Percentiles rank a stretch among this genome's conserved stretches.
Evolutionary conservation across 129 eudicot genomes (phyloP).

Genomic region (Chrysanthemum seticuspe): DNA sequence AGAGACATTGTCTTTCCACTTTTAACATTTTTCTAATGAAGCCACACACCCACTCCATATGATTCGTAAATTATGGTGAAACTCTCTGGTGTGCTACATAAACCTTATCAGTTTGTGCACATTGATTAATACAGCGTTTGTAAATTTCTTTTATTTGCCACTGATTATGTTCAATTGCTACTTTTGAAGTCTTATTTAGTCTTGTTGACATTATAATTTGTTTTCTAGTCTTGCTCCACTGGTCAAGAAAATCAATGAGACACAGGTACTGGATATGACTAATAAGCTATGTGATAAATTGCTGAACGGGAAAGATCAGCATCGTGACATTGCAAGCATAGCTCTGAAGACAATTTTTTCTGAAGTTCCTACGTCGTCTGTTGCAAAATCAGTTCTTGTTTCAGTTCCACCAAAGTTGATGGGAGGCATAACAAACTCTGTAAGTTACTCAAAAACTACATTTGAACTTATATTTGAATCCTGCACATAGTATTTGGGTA

Average conservation of each 20-base stretch:
- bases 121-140: not conserved
- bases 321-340: slow-evolving; percentile 95
- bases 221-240: slow-evolving; percentile 80
- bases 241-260: slow-evolving; percentile 81
- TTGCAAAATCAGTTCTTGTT: slow-evolving; percentile 72
- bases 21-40: too few species aligned
- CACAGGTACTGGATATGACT: slow-evolving; percentile 81
- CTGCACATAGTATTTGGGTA: not conserved
- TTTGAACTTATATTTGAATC: slow-evolving; percentile 11
- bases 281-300: slow-evolving; percentile 82
- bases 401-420: slow-evolving; percentile 83
- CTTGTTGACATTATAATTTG: slow-evolving; percentile 17
- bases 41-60: too few species aligned
- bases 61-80: too few species aligned
- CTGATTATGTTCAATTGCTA: not conserved
- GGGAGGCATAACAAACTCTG: slow-evolving; percentile 73
- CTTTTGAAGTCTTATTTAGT: not conserved
- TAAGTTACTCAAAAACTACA: slow-evolving; percentile 41
- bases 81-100: not conserved
- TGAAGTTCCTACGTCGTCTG: slow-evolving; percentile 73
- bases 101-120: slow-evolving; percentile 4
- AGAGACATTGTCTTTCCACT: too few species aligned
- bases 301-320: slow-evolving; percentile 90
- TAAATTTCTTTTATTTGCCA: not conserved
- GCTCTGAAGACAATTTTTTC: slow-evolving; percentile 93